Evolutionary conservation across 1,139 yeast genomes (phyloP), one percentile per base, ranked within the genome.

Genomic region (Kodamaea suecica): DNA sequence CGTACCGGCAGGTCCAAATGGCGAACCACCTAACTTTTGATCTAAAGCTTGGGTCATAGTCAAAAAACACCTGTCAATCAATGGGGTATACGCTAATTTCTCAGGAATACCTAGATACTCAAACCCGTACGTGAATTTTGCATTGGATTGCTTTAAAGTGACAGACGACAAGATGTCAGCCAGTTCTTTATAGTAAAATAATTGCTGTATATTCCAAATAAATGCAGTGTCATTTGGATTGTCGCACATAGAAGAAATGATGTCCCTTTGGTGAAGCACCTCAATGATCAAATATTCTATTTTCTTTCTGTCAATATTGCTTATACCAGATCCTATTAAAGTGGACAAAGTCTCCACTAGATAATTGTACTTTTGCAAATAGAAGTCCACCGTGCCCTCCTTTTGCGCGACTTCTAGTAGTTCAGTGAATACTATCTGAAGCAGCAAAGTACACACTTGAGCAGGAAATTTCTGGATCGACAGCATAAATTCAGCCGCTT

Each of bases 1-100:
- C 0, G 97, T 92, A 32, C 97, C 98, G 3, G 98, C 97, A 2
- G 98, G 97, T 0, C 98, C 98, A 59, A 83, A 80, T 1, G 95
- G 86, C 1, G 95, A 83, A 0, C 95, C 95, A n/a, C 97, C 97
- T 10, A 80, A 63, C 27, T 73, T 73, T 46, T 80, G 87, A 24
- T 76, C 73, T 17, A 88, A 56, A 0, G 97, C 94, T 43, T 82
- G 85, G 0, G 85, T 70, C 79, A 90, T 75, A 0, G 90, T 66
- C 21, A 81, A 54, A 52, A 74, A 86, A 41, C 88, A 78, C 11
- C 71, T 66, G 36, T 78, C 78, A 4, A 85, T 69, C 17, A 87
- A 66, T 1, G 94, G 88, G 0, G 97, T 90, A 36, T 78, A 73
- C 0, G 92, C 95, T 24, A 90, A 64, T 39, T 80, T 73, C 20